These are phyloP conservation scores for Gastrolobium bilobum DNA, from an alignment of 306 rosid genomes.

Conservation along the genomic window DNA sequence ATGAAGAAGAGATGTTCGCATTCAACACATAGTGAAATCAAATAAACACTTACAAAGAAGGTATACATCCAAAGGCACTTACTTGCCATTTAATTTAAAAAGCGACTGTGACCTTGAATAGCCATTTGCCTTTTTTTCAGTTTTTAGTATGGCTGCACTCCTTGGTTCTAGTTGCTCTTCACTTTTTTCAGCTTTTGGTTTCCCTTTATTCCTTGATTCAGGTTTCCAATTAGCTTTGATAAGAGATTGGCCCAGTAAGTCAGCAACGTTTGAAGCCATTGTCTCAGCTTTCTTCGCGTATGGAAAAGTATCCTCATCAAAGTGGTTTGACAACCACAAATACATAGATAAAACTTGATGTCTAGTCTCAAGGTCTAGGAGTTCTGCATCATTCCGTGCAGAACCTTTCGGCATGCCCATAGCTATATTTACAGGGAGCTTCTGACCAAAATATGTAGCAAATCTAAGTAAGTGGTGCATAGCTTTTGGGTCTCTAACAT, in stretches of 20 bases:
- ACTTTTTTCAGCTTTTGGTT: conserved; percentile 58
- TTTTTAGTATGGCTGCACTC: conserved; percentile 47
- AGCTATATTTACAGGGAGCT: conserved; percentile 75
- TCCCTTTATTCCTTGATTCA: conserved; percentile 65
- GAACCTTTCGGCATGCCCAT: conserved; percentile 87
- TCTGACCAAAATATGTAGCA: conserved; percentile 77
- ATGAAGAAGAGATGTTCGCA: not conserved
- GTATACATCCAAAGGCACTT: conserved; percentile 46
- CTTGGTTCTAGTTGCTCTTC: conserved; percentile 40
- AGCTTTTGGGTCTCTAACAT: conserved; percentile 93
- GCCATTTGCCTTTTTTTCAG: conserved; percentile 52
- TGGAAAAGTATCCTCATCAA: conserved; percentile 78
- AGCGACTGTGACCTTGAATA: conserved; percentile 68
- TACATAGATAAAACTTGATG: conserved; percentile 92
- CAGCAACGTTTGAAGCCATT: conserved; percentile 82
- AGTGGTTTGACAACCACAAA: conserved; percentile 88
- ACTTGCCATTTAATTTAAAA: conserved; percentile 58
- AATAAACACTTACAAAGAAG: conserved; percentile 33
- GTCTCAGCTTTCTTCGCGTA: conserved; percentile 73
- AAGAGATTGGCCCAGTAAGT: conserved; percentile 73
- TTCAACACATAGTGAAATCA: conserved; percentile 24
- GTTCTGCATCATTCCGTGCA: conserved; percentile 82
- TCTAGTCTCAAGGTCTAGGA: conserved; percentile 89
- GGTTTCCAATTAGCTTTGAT: conserved; percentile 88
- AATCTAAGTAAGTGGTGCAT: conserved; percentile 82